Evolutionary conservation across 1,284 basidiomycete genomes (phyloP), one percentile per base, ranked within the genome.

Genomic region (Stereum hirsutum): DNA sequence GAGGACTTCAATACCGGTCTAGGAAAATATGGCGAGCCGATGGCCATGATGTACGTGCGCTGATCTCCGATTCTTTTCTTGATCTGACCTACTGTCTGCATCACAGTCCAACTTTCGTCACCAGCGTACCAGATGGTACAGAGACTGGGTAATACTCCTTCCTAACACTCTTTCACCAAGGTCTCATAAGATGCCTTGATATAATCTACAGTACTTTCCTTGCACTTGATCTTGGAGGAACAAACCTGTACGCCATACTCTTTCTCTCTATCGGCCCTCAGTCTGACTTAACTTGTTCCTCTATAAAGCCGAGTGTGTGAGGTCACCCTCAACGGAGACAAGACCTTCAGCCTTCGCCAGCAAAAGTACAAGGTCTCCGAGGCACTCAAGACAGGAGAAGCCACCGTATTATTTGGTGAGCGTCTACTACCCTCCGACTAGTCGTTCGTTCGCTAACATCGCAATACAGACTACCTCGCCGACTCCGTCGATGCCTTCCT

Each of bases 321-420:
- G 60, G 89, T 99, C 34, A 74, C 78, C 26, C 72, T 99, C n/a
- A 72, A 85, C 43, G 95, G 96, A 17, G 72, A 95, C 60, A 79
- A 90, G 56, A 84, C 84, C 10, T 98, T 98, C 64, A 73, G 75
- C 31, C 75, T 98, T 48, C 82, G 85, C 55, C 90, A 95, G 63
- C 84, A 96, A 59, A 96, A 96, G 61, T 96, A 93, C 71, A 88
- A 84, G 57, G 89, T 97, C 14, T 92, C 91, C 1, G 89, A 94
- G 35, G 68, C 78, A 12, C 72, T 96, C 46, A 97, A 97, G 67
- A 83, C 87, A 7, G 94, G 92, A 38, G 86, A 95, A 58, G 90
- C 83, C 1, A 72, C 72, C 2, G 75, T 74, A 3, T 66, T 96
- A 34, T 95, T 96, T 57, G 89, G 90, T 92, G 79, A 59, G 27